Evolutionary conservation across 176 grass and related monocot genomes (phyloP).

Genomic region (Musa itinerans): DNA sequence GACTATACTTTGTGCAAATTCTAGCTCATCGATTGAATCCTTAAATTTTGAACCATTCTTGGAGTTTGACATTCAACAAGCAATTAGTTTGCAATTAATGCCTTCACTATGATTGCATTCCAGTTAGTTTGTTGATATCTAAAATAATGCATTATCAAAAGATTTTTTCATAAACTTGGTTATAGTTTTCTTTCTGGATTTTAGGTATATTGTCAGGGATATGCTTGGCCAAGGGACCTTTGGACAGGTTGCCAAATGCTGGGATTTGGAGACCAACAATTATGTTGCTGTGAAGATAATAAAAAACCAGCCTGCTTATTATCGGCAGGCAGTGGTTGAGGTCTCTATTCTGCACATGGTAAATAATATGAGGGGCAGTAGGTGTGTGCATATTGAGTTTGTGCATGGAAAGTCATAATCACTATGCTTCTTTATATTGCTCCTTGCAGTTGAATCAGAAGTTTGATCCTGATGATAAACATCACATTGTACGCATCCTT

Average conservation of each 20-base stretch:
- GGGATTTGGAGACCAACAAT: conserved; percentile 60
- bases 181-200: conserved; percentile 12
- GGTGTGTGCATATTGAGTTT: background rate
- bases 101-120: too few relatives aligned
- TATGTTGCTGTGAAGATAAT: conserved; percentile 96
- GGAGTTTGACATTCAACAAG: too few relatives aligned
- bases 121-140: too few relatives aligned
- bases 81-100: too few relatives aligned
- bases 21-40: too few relatives aligned
- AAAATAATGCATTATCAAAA: too few relatives aligned
- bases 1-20: too few relatives aligned
- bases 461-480: conserved; percentile 91
- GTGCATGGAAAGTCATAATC: background rate
- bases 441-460: conserved; percentile 71
- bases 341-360: conserved; percentile 83
- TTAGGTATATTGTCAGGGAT: conserved; percentile 82
- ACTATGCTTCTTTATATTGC: background rate
- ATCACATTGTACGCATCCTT: conserved; percentile 93
- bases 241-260: conserved; percentile 95
- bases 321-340: conserved; percentile 80
- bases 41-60: too few relatives aligned
- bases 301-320: conserved; percentile 99
- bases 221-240: conserved; percentile 99
- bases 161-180: background rate
- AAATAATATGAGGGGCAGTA: conserved; percentile 18